Evolutionary conservation across 495 filamentous ascomycete genomes (phyloP).

Genomic region (Penicillium ucsense): DNA sequence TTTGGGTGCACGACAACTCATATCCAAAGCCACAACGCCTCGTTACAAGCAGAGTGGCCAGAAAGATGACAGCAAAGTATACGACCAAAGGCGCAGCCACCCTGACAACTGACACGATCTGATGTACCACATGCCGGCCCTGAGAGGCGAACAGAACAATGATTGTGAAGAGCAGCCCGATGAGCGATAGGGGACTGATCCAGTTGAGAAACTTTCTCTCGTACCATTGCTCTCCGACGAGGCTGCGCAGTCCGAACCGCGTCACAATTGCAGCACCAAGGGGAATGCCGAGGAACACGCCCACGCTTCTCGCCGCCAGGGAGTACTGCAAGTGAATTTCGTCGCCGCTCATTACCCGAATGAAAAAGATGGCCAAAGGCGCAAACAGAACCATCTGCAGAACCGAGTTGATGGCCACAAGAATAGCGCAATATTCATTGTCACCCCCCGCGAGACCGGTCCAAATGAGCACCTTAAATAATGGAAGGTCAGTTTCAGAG

Average conservation of each 20-base stretch:
- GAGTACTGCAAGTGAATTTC: constrained; percentile 48
- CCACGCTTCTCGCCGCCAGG: constrained; percentile 66
- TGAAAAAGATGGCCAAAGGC: constrained; percentile 67
- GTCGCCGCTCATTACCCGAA: constrained; percentile 49
- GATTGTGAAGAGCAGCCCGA: constrained; percentile 79
- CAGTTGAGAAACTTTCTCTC: constrained; percentile 55
- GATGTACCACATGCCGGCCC: constrained; percentile 67
- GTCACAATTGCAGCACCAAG: constrained; percentile 69
- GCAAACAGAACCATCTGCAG: constrained; percentile 82
- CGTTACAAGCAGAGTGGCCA: constrained; percentile 48
- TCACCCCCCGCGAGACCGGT: constrained; percentile 68
- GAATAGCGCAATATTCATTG: constrained; percentile 75
- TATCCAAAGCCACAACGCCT: constrained; percentile 61
- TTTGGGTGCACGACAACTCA: constrained; percentile 61
- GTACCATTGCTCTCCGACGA: constrained; percentile 49
- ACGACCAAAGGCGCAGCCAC: constrained; percentile 71
- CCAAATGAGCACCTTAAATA: constrained; percentile 61
- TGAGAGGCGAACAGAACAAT: constrained; percentile 76
- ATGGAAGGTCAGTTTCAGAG: neutral
- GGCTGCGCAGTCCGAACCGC: constrained; percentile 47
- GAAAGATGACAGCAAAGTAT: constrained; percentile 70
- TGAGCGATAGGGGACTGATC: constrained; percentile 61
- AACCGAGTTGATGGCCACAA: constrained; percentile 78
- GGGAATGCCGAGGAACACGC: constrained; percentile 76
- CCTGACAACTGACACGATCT: constrained; percentile 69